Conservation (phyloP, 805 yeast genomes). For the Ogataea pignaliae region DNA sequence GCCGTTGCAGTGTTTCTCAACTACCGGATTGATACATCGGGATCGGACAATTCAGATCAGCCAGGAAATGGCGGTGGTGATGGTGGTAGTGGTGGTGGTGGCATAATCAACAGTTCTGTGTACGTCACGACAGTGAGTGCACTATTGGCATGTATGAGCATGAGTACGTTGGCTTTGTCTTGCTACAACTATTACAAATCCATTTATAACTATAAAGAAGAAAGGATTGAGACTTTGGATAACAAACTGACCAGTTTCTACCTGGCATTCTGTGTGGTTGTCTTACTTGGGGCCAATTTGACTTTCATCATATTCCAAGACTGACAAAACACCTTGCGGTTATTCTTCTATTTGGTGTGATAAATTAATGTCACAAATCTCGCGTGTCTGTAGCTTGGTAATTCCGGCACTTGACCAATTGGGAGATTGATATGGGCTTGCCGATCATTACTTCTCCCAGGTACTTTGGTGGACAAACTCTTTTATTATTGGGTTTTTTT, state of each 20-base stretch:
- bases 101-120: conserved; percentile 3
- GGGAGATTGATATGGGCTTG: too few species aligned
- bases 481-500: too few species aligned
- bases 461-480: too few species aligned
- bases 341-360: too few species aligned
- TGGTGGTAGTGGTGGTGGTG: conserved; percentile 4
- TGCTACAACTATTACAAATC: conserved; percentile 40
- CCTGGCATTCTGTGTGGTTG: conserved; percentile 32
- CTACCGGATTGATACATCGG: conserved; percentile 37
- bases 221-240: conserved; percentile 36
- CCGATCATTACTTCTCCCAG: too few species aligned
- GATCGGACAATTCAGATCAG: neutral
- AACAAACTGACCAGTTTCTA: conserved; percentile 31
- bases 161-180: conserved; percentile 35
- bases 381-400: too few species aligned
- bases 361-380: too few species aligned
- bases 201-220: conserved; percentile 39
- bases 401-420: too few species aligned
- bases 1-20: conserved; percentile 44
- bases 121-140: conserved; percentile 33
- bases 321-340: neutral
- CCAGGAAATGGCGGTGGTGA: conserved; percentile 8
- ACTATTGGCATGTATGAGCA: conserved; percentile 34
- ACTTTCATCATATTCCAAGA: conserved; percentile 18
- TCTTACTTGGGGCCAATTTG: conserved; percentile 34